phyloP scores from a whole-genome alignment of 352 stramenopile species.

The Phytophthora uliginosa region DNA sequence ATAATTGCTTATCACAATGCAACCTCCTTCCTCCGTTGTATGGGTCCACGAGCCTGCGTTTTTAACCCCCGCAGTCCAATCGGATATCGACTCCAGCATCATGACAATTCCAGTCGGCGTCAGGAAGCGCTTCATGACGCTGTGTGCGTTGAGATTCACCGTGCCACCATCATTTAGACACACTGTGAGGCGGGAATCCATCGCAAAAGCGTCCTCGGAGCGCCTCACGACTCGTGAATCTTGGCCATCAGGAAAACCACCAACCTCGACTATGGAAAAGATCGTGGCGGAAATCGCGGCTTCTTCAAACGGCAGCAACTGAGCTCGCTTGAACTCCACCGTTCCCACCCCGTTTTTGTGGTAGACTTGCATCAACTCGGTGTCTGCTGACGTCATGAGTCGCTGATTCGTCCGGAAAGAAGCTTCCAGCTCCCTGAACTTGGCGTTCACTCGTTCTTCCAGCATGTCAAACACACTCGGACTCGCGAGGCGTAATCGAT shows the following conservation, averaged over 20 bases:
- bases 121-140: conserved; percentile 16
- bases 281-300: neutral
- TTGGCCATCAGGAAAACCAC: neutral
- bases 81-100: conserved; percentile 5
- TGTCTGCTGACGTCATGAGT: neutral
- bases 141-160: conserved; percentile 1
- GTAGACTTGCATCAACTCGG: conserved; percentile 1
- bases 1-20: conserved; percentile 7
- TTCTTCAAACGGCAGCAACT: conserved; percentile 12
- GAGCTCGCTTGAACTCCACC: conserved; percentile 1
- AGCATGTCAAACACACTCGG: conserved; percentile 6
- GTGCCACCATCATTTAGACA: neutral
- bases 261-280: neutral
- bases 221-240: neutral
- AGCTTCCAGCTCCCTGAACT: neutral
- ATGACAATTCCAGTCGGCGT: conserved; percentile 1
- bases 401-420: neutral
- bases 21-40: conserved; percentile 12
- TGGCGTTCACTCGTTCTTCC: neutral
- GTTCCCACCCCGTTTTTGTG: neutral
- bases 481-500: neutral
- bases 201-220: conserved; percentile 1
- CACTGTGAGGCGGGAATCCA: neutral
- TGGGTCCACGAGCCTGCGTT: neutral
- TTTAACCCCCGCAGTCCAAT: neutral